Evolutionary conservation across 441 rosid species (phyloP).

Genomic region (Melastoma candidum): DNA sequence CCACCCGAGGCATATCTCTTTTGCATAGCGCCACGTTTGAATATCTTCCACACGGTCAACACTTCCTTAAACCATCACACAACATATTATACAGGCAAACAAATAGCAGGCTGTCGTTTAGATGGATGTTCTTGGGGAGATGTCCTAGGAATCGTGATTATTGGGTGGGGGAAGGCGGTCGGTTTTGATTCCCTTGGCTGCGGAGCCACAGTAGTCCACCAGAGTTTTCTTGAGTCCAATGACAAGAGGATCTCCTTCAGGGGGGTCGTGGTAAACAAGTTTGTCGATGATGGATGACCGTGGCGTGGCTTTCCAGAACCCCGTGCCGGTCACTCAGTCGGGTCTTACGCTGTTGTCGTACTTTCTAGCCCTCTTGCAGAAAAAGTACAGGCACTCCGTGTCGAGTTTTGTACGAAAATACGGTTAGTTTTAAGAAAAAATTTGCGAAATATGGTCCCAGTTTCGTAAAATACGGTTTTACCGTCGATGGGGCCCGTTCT

Average conservation of each 20-base stretch:
- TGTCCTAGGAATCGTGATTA: too few species aligned
- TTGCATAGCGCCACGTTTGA: too few species aligned
- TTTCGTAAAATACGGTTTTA: too few species aligned
- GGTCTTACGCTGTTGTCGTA: conserved; percentile 2
- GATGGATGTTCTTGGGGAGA: too few species aligned
- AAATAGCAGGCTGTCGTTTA: too few species aligned
- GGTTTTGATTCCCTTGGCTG: neutral
- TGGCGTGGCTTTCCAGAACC: neutral
- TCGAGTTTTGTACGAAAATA: neutral
- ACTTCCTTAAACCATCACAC: too few species aligned
- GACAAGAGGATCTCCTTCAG: neutral
- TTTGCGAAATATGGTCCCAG: too few species aligned
- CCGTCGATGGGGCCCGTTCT: too few species aligned
- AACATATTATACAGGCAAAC: too few species aligned
- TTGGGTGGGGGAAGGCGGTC: neutral
- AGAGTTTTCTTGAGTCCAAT: conserved; percentile 1
- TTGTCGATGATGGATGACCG: neutral
- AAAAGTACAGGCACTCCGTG: neutral
- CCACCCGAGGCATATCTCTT: too few species aligned
- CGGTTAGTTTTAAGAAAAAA: too few species aligned
- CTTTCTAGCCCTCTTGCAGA: neutral
- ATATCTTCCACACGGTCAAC: too few species aligned
- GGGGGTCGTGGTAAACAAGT: neutral
- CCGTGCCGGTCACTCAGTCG: neutral
- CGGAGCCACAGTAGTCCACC: neutral